These are phyloP conservation scores for Kwoniella newhampshirensis DNA, from an alignment of 768 basidiomycete genomes.

Conservation along the genomic window DNA sequence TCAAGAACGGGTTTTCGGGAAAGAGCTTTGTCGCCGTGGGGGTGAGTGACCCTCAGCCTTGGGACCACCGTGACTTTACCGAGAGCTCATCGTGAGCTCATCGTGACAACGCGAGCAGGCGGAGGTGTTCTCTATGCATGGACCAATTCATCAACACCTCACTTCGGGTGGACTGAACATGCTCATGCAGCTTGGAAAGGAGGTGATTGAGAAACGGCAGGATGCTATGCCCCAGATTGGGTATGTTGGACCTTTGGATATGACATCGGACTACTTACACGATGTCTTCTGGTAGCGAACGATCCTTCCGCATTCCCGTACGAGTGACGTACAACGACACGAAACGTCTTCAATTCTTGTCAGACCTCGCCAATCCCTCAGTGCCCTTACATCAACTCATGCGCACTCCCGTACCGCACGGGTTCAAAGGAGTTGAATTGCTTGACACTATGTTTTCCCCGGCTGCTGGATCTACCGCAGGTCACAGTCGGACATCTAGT, in stretches of 20 bases:
- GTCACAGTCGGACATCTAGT: conserved; percentile 16
- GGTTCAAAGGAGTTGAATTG: conserved; percentile 48
- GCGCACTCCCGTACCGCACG: conserved; percentile 40
- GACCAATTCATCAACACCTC: conserved; percentile 39
- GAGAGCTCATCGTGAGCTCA: no score
- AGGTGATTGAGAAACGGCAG: conserved; percentile 40
- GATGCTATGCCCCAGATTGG: conserved; percentile 41
- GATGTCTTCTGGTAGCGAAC: no score
- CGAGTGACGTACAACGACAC: conserved; percentile 48
- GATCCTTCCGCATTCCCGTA: conserved; percentile 43
- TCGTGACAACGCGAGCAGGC: no score
- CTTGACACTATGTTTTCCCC: conserved; percentile 48
- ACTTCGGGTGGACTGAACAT: conserved; percentile 35
- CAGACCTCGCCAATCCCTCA: conserved; percentile 43
- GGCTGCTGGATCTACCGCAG: conserved; percentile 7
- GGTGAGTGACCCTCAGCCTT: no score
- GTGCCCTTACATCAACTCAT: conserved; percentile 43
- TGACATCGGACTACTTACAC: no score
- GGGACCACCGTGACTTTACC: no score
- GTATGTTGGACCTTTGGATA: no score
- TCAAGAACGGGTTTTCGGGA: conserved; percentile 47
- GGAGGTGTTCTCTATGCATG: conserved; percentile 50
- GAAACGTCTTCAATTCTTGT: conserved; percentile 42
- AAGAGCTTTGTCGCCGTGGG: conserved; percentile 36
- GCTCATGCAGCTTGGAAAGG: conserved; percentile 36